Base-by-base conservation (phyloP, 2,329 filamentous ascomycete species). In the Escovopsis sp. region DNA sequence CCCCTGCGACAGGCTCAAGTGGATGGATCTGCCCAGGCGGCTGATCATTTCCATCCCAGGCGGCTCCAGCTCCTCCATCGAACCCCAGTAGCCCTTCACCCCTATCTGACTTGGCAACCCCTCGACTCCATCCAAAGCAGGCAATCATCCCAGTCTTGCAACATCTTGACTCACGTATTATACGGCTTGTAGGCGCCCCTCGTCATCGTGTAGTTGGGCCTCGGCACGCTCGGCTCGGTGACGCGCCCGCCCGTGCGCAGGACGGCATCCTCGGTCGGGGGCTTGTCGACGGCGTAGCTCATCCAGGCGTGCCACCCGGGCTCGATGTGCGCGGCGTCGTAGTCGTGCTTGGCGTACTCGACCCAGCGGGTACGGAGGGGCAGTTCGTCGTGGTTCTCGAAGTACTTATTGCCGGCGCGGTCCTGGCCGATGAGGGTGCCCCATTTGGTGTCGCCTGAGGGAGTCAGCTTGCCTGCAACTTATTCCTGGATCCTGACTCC, bases 231-330 rank as follows among this genome's bases (percentile, higher is more conserved):
- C 40, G 76, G 68, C 56, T 94, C 86, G 81, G 87, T 96, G 27
- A 66, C 57, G 42, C 85, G 72, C 32, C 75, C 58, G 46, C 74
- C 68, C 35, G 76, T 63, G 49, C 76, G 70, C 43, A 92, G 53
- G 42, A 90, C 58, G 35, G 76, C 64, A 56, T 98, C 90, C 51
- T 79, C 61, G 27, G 68, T 72, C 2, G 90, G 90, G 27, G 88
- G 76, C 60, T 82, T 81, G 60, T 96, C 86, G 50, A 94, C 78
- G 62, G 77, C 66, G 63, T 98, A 96, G 45, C 85, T 85, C 48
- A 98, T 86, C 90, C 90, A 98, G 21, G 83, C 85, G 63, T 96
- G 90, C 90, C 90, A 98, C 60, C 88, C 83, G 34, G 88, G 87
- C 61, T 96, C 88, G 50, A 94, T 82, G 36, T 94, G 84, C 39